Evolutionary conservation across 495 filamentous ascomycete species (phyloP).

Genomic region (Polyplosphaeria fusca): DNA sequence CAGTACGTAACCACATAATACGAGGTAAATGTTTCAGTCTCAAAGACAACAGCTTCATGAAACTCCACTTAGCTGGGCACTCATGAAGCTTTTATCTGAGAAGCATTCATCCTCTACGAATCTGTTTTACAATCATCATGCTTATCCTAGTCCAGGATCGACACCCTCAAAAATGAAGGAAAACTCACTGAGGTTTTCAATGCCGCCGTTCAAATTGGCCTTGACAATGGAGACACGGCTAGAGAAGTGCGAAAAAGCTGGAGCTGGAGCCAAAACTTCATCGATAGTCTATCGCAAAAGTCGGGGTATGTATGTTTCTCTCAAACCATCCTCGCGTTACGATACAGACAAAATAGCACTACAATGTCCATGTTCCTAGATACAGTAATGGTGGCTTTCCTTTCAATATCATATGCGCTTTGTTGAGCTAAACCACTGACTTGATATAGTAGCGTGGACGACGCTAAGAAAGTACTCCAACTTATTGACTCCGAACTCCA

Average conservation of each 20-base stretch:
- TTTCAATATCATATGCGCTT: not conserved
- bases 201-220: too few species aligned
- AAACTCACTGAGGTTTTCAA: too few species aligned
- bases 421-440: not conserved
- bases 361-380: too few species aligned
- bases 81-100: not conserved
- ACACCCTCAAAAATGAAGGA: too few species aligned
- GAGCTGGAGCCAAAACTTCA: too few species aligned
- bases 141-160: not conserved
- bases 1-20: not conserved
- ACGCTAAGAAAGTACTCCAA: not conserved
- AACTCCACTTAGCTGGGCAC: not conserved
- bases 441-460: not conserved
- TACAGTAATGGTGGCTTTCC: too few species aligned
- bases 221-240: too few species aligned
- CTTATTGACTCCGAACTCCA: not conserved
- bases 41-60: not conserved
- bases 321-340: too few species aligned
- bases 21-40: not conserved
- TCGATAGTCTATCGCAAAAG: too few species aligned
- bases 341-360: too few species aligned
- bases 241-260: too few species aligned
- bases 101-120: not conserved
- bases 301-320: too few species aligned
- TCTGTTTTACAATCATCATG: not conserved